Conservation (phyloP, 306 rosid genomes). For the Lathyrus sativus region DNA sequence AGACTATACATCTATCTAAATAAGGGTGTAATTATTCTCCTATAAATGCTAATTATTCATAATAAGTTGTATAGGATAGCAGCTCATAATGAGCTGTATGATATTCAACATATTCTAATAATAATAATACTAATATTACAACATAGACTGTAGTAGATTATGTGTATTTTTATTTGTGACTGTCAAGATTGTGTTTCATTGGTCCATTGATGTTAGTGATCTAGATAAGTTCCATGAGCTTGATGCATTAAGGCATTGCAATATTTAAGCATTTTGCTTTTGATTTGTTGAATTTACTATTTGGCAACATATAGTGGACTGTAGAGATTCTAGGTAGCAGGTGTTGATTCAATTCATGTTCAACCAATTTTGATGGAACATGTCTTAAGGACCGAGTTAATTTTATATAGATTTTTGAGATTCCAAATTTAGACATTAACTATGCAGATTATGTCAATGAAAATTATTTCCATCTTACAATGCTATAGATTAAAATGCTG, state of each 20-base stretch:
- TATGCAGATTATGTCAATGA: slow-evolving; percentile 30
- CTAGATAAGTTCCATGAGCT: slow-evolving; percentile 22
- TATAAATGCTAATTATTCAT: too few relatives aligned
- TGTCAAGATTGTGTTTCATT: not conserved
- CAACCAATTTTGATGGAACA: slow-evolving; percentile 9
- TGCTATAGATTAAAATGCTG: slow-evolving; percentile 65
- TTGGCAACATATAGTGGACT: slow-evolving; percentile 2
- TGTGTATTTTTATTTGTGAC: slow-evolving; percentile 15
- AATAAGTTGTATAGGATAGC: too few relatives aligned
- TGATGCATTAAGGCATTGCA: slow-evolving; percentile 1
- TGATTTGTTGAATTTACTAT: slow-evolving; percentile 16
- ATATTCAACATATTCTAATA: too few relatives aligned
- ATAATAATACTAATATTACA: too few relatives aligned
- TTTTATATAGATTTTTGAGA: too few relatives aligned
- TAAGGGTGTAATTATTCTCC: too few relatives aligned
- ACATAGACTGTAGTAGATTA: not conserved
- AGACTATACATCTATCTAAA: too few relatives aligned
- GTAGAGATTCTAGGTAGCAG: slow-evolving; percentile 10
- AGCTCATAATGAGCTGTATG: too few relatives aligned
- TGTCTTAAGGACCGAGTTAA: not conserved
- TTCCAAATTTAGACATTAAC: not conserved
- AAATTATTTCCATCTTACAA: not conserved
- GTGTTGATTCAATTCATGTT: slow-evolving; percentile 5
- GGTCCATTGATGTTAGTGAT: not conserved
- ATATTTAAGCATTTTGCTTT: slow-evolving; percentile 5